These are phyloP conservation scores for Pestalotiopsis sp. DNA, from an alignment of 2,329 filamentous ascomycete genomes.

Conservation along the genomic window DNA sequence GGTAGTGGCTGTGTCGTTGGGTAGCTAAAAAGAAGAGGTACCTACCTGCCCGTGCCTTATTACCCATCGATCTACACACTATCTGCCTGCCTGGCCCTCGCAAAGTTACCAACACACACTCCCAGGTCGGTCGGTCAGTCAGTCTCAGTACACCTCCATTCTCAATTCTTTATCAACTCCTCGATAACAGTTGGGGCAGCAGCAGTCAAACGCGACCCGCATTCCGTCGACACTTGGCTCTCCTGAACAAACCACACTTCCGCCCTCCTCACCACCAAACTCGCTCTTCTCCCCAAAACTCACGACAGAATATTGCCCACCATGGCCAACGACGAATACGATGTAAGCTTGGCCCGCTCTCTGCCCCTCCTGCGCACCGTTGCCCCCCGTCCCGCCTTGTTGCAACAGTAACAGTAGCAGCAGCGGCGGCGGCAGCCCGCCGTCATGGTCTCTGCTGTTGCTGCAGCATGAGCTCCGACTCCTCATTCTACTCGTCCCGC, in stretches of 20 bases:
- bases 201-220: conserved; percentile 11
- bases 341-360: conserved; percentile 65
- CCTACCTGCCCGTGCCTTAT: neutral
- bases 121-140: neutral
- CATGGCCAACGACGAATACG: conserved; percentile 99
- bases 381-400: conserved; percentile 21
- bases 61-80: neutral
- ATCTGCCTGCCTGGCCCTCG: neutral
- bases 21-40: neutral
- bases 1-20: neutral
- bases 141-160: neutral
- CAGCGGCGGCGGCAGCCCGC: neutral
- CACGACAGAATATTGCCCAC: conserved; percentile 34
- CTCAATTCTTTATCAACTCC: conserved; percentile 12
- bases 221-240: conserved; percentile 9
- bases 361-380: conserved; percentile 20
- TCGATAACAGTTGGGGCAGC: conserved; percentile 9
- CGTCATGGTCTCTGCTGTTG: neutral
- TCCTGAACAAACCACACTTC: conserved; percentile 10
- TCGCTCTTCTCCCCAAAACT: conserved; percentile 13
- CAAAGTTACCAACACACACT: neutral
- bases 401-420: neutral
- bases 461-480: neutral
- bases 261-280: conserved; percentile 16
- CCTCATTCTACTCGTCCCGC: conserved; percentile 21